Evolutionary conservation across 1,139 yeast genomes (phyloP), one percentile per base, ranked within the genome.

Genomic region (Trichomonascaceae sp.): DNA sequence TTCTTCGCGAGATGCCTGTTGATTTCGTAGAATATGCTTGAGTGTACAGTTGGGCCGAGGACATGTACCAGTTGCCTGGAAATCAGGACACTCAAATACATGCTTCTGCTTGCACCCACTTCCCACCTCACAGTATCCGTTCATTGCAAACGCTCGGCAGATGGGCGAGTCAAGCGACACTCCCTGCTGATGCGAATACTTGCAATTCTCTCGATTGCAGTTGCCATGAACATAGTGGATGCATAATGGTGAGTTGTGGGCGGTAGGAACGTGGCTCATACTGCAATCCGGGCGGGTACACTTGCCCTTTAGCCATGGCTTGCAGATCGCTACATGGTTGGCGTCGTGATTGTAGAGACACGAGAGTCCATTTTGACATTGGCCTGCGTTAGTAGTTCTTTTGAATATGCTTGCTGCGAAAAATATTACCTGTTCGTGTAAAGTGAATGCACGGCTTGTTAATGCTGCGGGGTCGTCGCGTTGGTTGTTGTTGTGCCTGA

Each of bases 71-170:
- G 61, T 59, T 40, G 71, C 74, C 42, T 71, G 76, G 44, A 65
- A 72, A 48, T 79, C 89, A 0, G 93, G 92, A 52, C 93, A 80
- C 37, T 70, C 71, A 45, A 62, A 67, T 8, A 60, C 57, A 52
- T 80, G 93, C 28, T 68, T 54, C 37, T 69, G 65, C 4, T 67
- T 63, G 51, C 93, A 80, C 26, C 51, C 46, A 16, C 55, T 50
- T 0, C 93, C 93, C 26, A 70, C 52, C 18, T 60, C 68, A 53
- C 93, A 80, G 57, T 70, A 77, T 1, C 89, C 87, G 5, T 70
- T 69, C 25, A 74, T 48, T 1, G 87, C 67, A 59, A 81, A 81
- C 22, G 70, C 74, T 20, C 81, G 62, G 47, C 93, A 80, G 0
- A 72, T 60, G 52, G 64, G 58, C 4, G 72, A 61, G 23, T 62